Evolutionary conservation across 2,329 filamentous ascomycete species (phyloP).

Genomic region (Helotiales sp.): DNA sequence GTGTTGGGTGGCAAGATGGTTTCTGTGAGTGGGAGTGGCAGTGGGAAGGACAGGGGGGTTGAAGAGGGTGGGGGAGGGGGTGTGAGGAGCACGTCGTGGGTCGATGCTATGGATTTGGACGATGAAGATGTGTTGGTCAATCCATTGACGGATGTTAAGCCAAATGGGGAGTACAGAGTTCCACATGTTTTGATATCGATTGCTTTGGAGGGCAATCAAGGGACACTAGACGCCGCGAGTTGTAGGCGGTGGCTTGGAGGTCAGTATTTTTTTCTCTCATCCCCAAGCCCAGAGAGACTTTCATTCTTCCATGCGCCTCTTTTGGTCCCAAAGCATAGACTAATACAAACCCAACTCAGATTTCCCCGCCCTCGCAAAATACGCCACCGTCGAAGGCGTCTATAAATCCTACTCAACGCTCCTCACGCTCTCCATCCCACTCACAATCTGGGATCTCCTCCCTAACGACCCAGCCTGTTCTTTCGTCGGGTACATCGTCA

Average conservation of each 20-base stretch:
- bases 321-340: not conserved
- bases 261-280: not conserved
- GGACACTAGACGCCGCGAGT: conserved; percentile 15
- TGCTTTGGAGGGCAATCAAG: conserved; percentile 27
- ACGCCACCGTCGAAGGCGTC: conserved; percentile 30
- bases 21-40: not conserved
- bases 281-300: not conserved
- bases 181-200: conserved; percentile 30
- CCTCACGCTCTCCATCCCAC: conserved; percentile 25
- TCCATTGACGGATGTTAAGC: conserved; percentile 10
- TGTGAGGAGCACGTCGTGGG: conserved; percentile 16
- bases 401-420: conserved; percentile 28
- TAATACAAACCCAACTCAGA: not conserved
- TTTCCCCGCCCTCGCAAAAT: conserved; percentile 28
- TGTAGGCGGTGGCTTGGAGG: conserved; percentile 27
- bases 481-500: conserved; percentile 26
- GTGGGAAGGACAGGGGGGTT: not conserved
- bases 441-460: conserved; percentile 30
- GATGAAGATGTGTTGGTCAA: conserved; percentile 12
- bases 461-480: conserved; percentile 28
- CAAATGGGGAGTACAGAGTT: conserved; percentile 24
- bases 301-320: not conserved
- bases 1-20: not conserved
- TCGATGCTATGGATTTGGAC: conserved; percentile 29
- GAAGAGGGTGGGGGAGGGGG: not conserved